phyloP scores from a whole-genome alignment of 1,284 basidiomycete species.

The Sanghuangporus weigelae region DNA sequence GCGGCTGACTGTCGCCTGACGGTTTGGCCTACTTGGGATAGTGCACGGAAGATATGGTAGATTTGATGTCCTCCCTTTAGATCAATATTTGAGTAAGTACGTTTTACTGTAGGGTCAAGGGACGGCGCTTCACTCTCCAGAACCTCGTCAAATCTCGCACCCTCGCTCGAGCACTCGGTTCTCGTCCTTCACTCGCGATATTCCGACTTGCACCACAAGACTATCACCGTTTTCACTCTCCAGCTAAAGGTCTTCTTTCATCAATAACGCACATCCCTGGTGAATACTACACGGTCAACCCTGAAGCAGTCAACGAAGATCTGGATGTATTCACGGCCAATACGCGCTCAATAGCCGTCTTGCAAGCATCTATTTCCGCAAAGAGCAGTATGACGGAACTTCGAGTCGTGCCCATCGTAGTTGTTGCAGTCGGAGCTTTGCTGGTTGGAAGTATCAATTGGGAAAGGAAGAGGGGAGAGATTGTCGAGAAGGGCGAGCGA shows the following conservation, averaged over 20 bases:
- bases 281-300: conserved; percentile 37
- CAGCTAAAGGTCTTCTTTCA: conserved; percentile 35
- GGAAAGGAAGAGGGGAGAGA: conserved; percentile 22
- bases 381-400: neutral
- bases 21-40: conserved; percentile 37
- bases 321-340: conserved; percentile 42
- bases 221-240: conserved; percentile 52
- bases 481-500: conserved; percentile 17
- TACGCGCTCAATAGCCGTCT: conserved; percentile 25
- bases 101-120: conserved; percentile 39
- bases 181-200: conserved; percentile 32
- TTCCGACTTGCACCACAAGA: conserved; percentile 49
- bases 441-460: conserved; percentile 26
- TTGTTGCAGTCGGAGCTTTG: conserved; percentile 26
- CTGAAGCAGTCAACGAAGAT: conserved; percentile 45
- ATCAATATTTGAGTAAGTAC: neutral
- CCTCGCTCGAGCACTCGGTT: conserved; percentile 21
- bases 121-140: conserved; percentile 41
- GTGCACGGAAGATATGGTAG: conserved; percentile 43
- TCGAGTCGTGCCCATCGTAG: conserved; percentile 21
- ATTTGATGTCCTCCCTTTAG: neutral
- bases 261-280: conserved; percentile 26
- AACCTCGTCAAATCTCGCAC: conserved; percentile 35
- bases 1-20: conserved; percentile 48
- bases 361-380: neutral